Conservation (phyloP, 1,284 basidiomycete genomes). For the Sphaerobolus stellatus region DNA sequence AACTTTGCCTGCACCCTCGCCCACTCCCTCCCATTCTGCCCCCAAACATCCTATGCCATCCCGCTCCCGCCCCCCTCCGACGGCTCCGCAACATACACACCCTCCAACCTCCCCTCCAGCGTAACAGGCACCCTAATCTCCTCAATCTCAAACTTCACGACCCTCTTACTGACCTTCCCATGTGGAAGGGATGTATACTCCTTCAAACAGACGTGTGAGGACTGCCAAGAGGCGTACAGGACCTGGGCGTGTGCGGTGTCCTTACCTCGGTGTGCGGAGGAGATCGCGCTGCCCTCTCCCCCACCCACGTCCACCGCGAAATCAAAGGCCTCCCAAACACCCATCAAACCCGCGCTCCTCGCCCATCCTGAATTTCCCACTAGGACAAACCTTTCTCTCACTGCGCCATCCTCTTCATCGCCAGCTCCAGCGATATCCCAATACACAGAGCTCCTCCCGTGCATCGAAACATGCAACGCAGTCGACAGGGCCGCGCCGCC, state of each 20-base stretch:
- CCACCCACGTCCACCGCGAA: conserved; percentile 19
- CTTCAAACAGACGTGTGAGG: conserved; percentile 70
- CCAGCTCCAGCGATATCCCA: conserved; percentile 25
- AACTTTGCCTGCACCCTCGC: conserved; percentile 73
- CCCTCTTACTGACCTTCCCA: conserved; percentile 65
- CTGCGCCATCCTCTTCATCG: neutral
- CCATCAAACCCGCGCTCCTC: conserved; percentile 46
- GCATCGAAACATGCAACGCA: conserved; percentile 72
- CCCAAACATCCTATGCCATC: conserved; percentile 66
- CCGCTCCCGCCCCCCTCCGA: conserved; percentile 54
- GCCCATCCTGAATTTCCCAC: conserved; percentile 36
- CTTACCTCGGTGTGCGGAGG: conserved; percentile 68
- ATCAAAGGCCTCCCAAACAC: no score
- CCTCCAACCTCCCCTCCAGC: conserved; percentile 49
- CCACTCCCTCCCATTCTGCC: conserved; percentile 72
- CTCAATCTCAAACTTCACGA: conserved; percentile 72
- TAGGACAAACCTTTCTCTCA: conserved; percentile 17
- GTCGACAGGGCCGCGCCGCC: conserved; percentile 77
- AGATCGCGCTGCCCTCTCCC: no score
- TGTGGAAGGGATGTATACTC: conserved; percentile 84
- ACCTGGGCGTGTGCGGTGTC: conserved; percentile 76
- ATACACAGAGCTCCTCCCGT: conserved; percentile 71
- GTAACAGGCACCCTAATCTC: conserved; percentile 52
- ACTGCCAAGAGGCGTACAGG: conserved; percentile 74
- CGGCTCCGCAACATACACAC: conserved; percentile 43